Conservation (phyloP, 139 green algal genomes). For the Asterochloris sp. region DNA sequence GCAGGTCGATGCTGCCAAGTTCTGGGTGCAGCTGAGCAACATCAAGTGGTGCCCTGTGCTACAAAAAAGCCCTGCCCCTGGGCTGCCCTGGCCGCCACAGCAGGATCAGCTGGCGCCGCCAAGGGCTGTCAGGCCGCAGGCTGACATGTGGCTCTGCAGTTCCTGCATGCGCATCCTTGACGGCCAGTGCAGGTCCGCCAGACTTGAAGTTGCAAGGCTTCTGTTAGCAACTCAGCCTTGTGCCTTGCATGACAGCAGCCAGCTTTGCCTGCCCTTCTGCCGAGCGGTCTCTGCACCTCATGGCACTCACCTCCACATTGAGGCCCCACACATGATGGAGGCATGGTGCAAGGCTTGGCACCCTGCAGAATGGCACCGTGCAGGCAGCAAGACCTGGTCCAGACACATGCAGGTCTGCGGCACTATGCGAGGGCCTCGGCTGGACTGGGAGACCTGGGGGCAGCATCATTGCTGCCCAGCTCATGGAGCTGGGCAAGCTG, state of each 20-base stretch:
- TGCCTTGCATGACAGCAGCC: too few species aligned
- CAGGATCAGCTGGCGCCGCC: conserved; percentile 37
- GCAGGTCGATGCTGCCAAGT: conserved; percentile 3
- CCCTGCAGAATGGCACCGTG: too few species aligned
- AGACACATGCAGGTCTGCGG: too few species aligned
- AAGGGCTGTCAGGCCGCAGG: conserved; percentile 31
- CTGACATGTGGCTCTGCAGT: conserved; percentile 63
- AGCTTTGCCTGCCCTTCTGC: too few species aligned
- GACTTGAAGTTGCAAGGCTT: too few species aligned
- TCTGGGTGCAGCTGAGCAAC: conserved; percentile 41
- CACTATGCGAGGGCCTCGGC: conserved; percentile 16
- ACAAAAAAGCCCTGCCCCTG: conserved; percentile 21
- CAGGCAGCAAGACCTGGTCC: too few species aligned
- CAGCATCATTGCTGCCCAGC: conserved; percentile 49
- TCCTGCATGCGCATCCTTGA: conserved; percentile 3
- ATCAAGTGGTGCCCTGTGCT: conserved; percentile 64
- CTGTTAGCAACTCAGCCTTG: too few species aligned
- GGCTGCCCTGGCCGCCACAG: conserved; percentile 52
- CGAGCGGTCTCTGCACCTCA: too few species aligned
- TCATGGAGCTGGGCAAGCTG: conserved; percentile 40
- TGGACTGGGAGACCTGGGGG: conserved; percentile 35
- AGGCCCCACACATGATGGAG: too few species aligned
- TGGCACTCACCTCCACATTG: too few species aligned
- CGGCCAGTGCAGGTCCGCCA: too few species aligned
- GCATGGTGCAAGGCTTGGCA: too few species aligned